Evolutionary conservation across 164 flowering plant species (phyloP).

Genomic region (Magnolia changhungtana): DNA sequence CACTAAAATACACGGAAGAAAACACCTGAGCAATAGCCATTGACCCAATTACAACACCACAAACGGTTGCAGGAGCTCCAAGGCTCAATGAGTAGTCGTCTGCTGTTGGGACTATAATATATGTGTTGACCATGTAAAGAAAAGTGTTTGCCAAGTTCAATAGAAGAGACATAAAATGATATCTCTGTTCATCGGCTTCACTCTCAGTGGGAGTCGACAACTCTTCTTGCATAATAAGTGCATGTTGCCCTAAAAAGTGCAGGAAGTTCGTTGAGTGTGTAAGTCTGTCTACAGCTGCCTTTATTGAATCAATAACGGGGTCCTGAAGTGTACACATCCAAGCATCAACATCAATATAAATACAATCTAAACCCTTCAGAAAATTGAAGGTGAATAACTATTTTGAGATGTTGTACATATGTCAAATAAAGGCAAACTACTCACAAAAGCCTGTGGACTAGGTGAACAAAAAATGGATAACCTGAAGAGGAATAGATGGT

Average conservation of each 20-base stretch:
- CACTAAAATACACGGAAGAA: constrained; percentile 64
- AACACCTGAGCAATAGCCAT: constrained; percentile 67
- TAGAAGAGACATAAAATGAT: constrained; percentile 48
- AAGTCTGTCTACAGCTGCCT: constrained; percentile 48
- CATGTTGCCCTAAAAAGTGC: constrained; percentile 56
- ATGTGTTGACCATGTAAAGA: constrained; percentile 59
- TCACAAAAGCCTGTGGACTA: not conserved
- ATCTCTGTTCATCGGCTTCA: constrained; percentile 28
- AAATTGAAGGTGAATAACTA: not conserved
- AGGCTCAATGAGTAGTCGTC: constrained; percentile 52
- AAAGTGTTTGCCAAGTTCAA: constrained; percentile 56
- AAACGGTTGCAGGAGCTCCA: constrained; percentile 64
- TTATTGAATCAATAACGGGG: constrained; percentile 44
- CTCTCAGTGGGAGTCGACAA: constrained; percentile 36
- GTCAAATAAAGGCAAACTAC: not conserved
- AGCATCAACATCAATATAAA: not conserved
- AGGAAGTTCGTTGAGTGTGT: constrained; percentile 49
- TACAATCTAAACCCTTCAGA: not conserved
- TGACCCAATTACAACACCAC: constrained; percentile 59
- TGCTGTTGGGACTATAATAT: constrained; percentile 60
- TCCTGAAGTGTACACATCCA: constrained; percentile 30
- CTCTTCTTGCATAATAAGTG: constrained; percentile 53
- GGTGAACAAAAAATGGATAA: constrained; percentile 7
- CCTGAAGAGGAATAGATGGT: constrained; percentile 35
- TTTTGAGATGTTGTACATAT: not conserved